These are phyloP conservation scores for Biscogniauxia sp. DNA, from an alignment of 2,329 filamentous ascomycete genomes.

Conservation along the genomic window DNA sequence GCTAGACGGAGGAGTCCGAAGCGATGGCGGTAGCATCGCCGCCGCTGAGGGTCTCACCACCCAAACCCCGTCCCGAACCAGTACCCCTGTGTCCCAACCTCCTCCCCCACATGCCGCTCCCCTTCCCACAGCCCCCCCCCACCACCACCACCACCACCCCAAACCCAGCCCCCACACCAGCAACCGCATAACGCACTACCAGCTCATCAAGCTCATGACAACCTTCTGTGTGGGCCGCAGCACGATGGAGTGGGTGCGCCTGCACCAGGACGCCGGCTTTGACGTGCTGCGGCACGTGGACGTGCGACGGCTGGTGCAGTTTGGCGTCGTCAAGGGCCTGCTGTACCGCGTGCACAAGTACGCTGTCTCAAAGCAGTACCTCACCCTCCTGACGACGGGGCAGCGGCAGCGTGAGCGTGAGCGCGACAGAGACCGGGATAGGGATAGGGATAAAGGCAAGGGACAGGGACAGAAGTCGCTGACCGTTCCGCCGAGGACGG, in stretches of 20 bases:
- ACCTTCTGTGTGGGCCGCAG: slow-evolving; percentile 79
- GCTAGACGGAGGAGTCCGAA: background rate
- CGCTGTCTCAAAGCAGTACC: slow-evolving; percentile 66
- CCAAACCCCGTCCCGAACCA: background rate
- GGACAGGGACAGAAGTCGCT: slow-evolving; percentile 12
- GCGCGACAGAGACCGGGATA: slow-evolving; percentile 19
- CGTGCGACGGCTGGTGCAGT: slow-evolving; percentile 87
- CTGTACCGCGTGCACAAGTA: slow-evolving; percentile 93
- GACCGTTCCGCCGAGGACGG: background rate
- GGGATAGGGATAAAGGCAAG: slow-evolving; percentile 23
- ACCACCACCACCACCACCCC: slow-evolving; percentile 1
- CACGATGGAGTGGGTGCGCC: slow-evolving; percentile 82
- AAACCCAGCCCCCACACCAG: slow-evolving; percentile 1
- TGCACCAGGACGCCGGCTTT: slow-evolving; percentile 65
- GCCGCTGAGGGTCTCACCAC: background rate
- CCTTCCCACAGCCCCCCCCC: too few species aligned
- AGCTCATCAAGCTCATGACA: slow-evolving; percentile 80
- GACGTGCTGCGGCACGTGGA: slow-evolving; percentile 75
- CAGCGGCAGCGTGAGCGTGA: slow-evolving; percentile 39
- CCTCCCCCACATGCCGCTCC: too few species aligned
- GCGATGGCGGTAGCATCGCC: background rate
- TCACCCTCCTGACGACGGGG: slow-evolving; percentile 55
- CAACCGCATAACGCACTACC: slow-evolving; percentile 44
- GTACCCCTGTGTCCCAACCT: background rate
- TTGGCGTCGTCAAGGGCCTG: slow-evolving; percentile 92